Conservation (phyloP, 164 flowering plant species). For the Malania oleifera region DNA sequence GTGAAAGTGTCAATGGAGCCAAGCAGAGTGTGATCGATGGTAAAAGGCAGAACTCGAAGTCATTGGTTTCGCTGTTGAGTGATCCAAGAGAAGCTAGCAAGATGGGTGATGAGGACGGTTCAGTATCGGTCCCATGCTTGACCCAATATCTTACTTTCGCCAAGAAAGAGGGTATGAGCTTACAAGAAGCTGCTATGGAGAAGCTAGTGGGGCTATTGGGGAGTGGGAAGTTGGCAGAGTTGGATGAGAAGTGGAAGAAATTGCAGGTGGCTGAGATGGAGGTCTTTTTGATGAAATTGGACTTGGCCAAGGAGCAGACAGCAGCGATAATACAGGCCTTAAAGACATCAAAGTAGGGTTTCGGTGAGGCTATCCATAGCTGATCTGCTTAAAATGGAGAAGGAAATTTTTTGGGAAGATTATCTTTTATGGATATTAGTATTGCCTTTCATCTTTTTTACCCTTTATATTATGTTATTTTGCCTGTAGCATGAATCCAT, state of each 20-base stretch:
- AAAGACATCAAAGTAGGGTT: too few relatives aligned
- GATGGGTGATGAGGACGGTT: background rate
- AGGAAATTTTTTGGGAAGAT: too few relatives aligned
- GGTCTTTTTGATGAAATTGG: conserved; percentile 16
- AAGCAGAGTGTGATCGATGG: background rate
- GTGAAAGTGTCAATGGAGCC: background rate
- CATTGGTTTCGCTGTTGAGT: background rate
- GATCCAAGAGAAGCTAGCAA: background rate
- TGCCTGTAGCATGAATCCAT: too few relatives aligned
- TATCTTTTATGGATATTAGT: too few relatives aligned
- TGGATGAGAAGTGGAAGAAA: conserved; percentile 23
- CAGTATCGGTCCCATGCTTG: background rate
- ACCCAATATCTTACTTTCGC: background rate
- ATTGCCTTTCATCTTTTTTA: too few relatives aligned
- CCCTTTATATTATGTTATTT: too few relatives aligned
- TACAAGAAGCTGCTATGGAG: conserved; percentile 7
- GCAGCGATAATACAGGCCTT: too few relatives aligned
- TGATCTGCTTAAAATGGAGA: too few relatives aligned
- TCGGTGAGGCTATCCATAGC: too few relatives aligned
- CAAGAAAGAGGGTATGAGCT: background rate
- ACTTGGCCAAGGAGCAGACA: conserved; percentile 21
- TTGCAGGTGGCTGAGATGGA: conserved; percentile 18
- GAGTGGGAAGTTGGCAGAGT: conserved; percentile 9
- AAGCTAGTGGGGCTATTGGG: conserved; percentile 12
- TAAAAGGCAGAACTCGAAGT: conserved; percentile 2